Percentiles rank a stretch among this genome's conserved stretches.
Evolutionary conservation across 164 flowering plant species (phyloP).

Genomic region (Litsea cubeba): DNA sequence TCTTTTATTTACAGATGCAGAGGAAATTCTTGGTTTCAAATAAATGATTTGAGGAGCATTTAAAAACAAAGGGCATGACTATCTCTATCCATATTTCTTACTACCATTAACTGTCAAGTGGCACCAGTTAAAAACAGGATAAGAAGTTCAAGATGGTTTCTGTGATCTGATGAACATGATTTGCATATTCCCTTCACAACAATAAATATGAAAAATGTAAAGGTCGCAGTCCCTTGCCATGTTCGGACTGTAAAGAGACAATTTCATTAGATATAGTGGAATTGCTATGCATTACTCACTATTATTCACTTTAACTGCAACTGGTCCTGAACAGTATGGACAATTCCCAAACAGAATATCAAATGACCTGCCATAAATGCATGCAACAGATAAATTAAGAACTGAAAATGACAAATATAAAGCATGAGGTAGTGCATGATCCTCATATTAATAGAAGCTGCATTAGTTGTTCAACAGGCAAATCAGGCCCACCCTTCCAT

Average conservation of each 20-base stretch:
- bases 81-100: not conserved
- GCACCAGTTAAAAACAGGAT: not conserved
- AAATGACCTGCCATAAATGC: conserved; percentile 57
- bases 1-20: too few relatives aligned
- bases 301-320: conserved; percentile 56
- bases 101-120: not conserved
- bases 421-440: not conserved
- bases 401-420: not conserved
- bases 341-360: conserved; percentile 80
- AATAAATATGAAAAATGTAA: not conserved
- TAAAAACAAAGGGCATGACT: too few relatives aligned
- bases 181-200: not conserved
- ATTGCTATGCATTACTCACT: conserved; percentile 15
- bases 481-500: not conserved
- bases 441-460: not conserved
- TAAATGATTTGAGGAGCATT: too few relatives aligned
- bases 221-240: not conserved
- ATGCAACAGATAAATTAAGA: not conserved
- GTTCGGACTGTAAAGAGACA: not conserved
- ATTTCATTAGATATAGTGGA: not conserved
- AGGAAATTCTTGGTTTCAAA: too few relatives aligned
- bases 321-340: conserved; percentile 80
- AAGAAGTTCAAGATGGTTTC: not conserved
- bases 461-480: not conserved
- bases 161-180: not conserved